Conservation (phyloP, 257 asterid genomes). For the Penstemon barbatus region DNA sequence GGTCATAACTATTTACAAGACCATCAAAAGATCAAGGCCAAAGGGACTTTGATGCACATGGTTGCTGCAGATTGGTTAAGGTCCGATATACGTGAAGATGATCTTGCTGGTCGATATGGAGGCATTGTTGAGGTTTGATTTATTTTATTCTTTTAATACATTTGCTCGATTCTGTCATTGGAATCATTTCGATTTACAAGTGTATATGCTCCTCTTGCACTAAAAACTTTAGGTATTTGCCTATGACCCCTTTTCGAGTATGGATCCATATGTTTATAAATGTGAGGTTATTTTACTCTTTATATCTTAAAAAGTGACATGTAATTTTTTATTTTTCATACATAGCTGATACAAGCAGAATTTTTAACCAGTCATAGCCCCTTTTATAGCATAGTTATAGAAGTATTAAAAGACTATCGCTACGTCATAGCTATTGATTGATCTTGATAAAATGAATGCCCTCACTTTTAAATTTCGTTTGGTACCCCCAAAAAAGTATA, state of each 20-base stretch:
- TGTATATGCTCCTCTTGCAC: too few relatives aligned
- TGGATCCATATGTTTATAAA: too few relatives aligned
- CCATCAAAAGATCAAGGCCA: conserved; percentile 67
- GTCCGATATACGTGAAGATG: conserved; percentile 97
- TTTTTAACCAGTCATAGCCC: too few relatives aligned
- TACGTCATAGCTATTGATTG: too few relatives aligned
- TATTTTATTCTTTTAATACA: conserved; percentile 6
- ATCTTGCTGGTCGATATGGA: conserved; percentile 90
- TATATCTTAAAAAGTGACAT: conserved; percentile 19
- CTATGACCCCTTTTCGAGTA: too few relatives aligned
- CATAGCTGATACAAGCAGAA: too few relatives aligned
- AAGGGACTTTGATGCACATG: conserved; percentile 93
- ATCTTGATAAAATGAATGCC: too few relatives aligned
- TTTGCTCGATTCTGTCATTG: conserved; percentile 10
- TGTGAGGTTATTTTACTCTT: conserved; percentile 14
- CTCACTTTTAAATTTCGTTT: too few relatives aligned
- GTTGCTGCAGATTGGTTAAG: conserved; percentile 98
- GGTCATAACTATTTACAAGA: conserved; percentile 82
- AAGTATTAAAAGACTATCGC: too few relatives aligned
- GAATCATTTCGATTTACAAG: not conserved
- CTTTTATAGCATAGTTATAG: too few relatives aligned
- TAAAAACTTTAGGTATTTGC: too few relatives aligned
- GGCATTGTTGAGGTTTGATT: conserved; percentile 83
- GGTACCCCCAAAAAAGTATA: too few relatives aligned
- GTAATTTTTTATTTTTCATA: not conserved